Conservation (phyloP, 129 eudicot genomes). For the Pulicaria dysenterica region DNA sequence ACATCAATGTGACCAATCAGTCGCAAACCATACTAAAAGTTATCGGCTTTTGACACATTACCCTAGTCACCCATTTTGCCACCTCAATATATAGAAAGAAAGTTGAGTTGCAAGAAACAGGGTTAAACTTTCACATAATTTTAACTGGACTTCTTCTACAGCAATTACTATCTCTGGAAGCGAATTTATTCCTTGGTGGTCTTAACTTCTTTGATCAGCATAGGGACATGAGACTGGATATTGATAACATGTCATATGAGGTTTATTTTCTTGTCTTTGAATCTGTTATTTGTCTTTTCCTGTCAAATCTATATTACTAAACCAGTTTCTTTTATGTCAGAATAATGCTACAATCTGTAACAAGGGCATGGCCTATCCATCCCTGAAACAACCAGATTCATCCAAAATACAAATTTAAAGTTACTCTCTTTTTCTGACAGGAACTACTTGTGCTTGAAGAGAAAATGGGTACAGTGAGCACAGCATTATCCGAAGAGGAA, state of each 20-base stretch:
- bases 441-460: slow-evolving; percentile 91
- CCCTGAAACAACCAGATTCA: slow-evolving; percentile 1
- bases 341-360: slow-evolving; percentile 6
- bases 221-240: slow-evolving; percentile 93
- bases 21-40: no score
- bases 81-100: not conserved
- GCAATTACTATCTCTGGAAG: slow-evolving; percentile 75
- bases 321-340: slow-evolving; percentile 6
- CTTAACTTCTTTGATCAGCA: slow-evolving; percentile 78
- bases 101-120: not conserved
- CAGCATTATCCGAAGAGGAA: slow-evolving; percentile 77
- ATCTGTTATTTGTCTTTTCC: not conserved
- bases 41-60: not conserved
- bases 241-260: slow-evolving; percentile 98
- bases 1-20: not conserved
- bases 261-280: slow-evolving; percentile 38
- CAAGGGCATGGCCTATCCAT: not conserved
- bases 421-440: slow-evolving; percentile 38
- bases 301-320: not conserved
- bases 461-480: slow-evolving; percentile 90
- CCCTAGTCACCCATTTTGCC: not conserved
- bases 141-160: slow-evolving; percentile 33
- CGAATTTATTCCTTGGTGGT: slow-evolving; percentile 69
- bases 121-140: slow-evolving; percentile 18
- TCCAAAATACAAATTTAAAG: slow-evolving; percentile 2